Evolutionary conservation across 768 basidiomycete species (phyloP), one percentile per base, ranked within the genome.

Genomic region (Boletus reticuloceps): DNA sequence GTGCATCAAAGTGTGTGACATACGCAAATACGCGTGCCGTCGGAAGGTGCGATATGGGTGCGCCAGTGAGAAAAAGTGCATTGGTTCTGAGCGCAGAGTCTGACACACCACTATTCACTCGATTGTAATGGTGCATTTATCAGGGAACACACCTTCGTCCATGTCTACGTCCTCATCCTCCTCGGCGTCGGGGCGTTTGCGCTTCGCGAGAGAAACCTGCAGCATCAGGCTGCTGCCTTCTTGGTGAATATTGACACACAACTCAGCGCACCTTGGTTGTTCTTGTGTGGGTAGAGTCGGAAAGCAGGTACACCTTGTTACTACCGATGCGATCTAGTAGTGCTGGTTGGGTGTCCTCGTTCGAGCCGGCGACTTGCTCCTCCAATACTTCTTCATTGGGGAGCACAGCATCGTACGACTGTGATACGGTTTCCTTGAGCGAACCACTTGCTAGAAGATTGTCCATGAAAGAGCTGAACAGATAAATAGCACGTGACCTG

Each of bases 21-120:
- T 93, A 94, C 1, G 86, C 90, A 65, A 93, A 93, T 50, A 94
- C 78, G 38, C 87, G 81, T 4, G 82, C 76, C 4, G 91, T 94
- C 22, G 89, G 83, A 10, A 94, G 79, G 61, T 85, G 81, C 5
- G 85, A 77, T 54, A 94, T 89, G 1, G 91, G 88, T 8, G 80
- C 64, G 22, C 91, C 91, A 6, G 75, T 77, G n/a, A 93, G 65
- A 47, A 91, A 79, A 42, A 94, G 72, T 6, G 91, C 90, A 67
- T 92, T 84, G 7, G 70, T 61, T 59, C 91, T 80, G 54, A 81
- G 70, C 22, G 73, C 63, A 13, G 75, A 64, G 58, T 83, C 84
- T 83, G 54, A 57, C 53, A 31, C 16, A 40, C 32, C 31, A 4
- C 10, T n/a, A 17, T 51, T 56, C 17, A 43, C 38, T 45, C 34